Evolutionary conservation across 1,284 basidiomycete species (phyloP), one percentile per base, ranked within the genome.

Genomic region (Anthracocystis walkeri): DNA sequence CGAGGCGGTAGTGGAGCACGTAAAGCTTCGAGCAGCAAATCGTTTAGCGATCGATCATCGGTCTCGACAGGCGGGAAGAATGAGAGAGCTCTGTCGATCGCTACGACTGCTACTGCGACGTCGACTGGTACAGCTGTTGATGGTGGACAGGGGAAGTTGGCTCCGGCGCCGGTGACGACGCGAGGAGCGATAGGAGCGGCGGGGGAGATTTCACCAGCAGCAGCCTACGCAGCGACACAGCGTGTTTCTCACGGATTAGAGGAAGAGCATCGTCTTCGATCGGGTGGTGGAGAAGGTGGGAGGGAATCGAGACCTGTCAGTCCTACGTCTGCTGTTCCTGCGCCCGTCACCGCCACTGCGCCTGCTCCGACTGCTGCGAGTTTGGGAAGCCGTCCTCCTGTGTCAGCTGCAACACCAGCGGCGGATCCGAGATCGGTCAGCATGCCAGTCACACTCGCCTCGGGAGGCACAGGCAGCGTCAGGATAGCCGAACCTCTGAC

Each of bases 401-500:
- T 20, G 12, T 14, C 49, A 16, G 42, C 10, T 21, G 14, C 33
- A 12, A 12, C 31, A 18, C 40, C 41, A 2, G 44, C 40, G 6
- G 41, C 40, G 1, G 70, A 62, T 18, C n/a, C 66, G 7, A 18
- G 65, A 16, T 68, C 65, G 16, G 71, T 68, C 52, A 66, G 62
- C 42, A 69, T 65, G 63, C 66, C 66, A 31, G 55, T 57, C 8
- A 58, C 57, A 10, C 29, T 46, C 21, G 12, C 10, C 12, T 16
- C 14, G 4, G 31, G 20, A 33, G 56, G 21, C 18, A 35, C 33
- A 35, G 44, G 41, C 18, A 71, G 31, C 23, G 67, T 71, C 2
- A 41, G 64, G 10, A 71, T 75, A 49, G 64, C 61, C 18, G 68
- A 75, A 41, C 68, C 68, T 16, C 48, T 46, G 3, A 50, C 35